Conservation (phyloP, 163 green algal species). For the Scenedesmus sp. region DNA sequence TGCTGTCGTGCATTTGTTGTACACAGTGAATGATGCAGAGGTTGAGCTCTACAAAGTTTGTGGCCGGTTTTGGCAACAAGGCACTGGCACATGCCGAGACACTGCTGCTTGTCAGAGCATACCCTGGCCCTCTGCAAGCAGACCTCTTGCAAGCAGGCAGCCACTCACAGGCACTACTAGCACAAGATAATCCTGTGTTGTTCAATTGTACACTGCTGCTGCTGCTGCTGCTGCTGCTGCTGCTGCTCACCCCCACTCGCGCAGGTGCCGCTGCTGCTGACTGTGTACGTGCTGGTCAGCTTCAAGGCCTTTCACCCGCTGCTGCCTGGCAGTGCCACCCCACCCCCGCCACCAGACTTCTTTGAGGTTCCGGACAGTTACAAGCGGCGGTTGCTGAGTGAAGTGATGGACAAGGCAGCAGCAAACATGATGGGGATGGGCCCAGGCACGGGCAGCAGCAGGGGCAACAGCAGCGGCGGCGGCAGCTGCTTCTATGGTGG, state of each 20-base stretch:
- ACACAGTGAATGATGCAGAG: neutral
- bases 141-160: no score
- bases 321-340: neutral
- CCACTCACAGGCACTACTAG: no score
- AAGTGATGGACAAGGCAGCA: slow-evolving; percentile 51
- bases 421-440: slow-evolving; percentile 29
- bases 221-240: neutral
- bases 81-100: no score
- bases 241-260: neutral
- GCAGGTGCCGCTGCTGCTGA: slow-evolving; percentile 85
- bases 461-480: slow-evolving; percentile 1
- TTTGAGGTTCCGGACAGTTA: slow-evolving; percentile 36
- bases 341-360: slow-evolving; percentile 19
- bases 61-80: no score
- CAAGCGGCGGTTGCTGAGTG: neutral
- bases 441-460: neutral
- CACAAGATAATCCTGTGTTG: no score
- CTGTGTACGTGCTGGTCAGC: slow-evolving; percentile 76
- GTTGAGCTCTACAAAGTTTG: no score
- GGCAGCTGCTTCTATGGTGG: slow-evolving; percentile 26
- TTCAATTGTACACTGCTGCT: no score
- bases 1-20: neutral
- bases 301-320: slow-evolving; percentile 77
- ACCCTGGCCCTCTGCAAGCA: no score
- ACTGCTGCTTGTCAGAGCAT: no score